Base-by-base conservation (phyloP, 164 flowering plant genomes). In the Saururus chinensis region DNA sequence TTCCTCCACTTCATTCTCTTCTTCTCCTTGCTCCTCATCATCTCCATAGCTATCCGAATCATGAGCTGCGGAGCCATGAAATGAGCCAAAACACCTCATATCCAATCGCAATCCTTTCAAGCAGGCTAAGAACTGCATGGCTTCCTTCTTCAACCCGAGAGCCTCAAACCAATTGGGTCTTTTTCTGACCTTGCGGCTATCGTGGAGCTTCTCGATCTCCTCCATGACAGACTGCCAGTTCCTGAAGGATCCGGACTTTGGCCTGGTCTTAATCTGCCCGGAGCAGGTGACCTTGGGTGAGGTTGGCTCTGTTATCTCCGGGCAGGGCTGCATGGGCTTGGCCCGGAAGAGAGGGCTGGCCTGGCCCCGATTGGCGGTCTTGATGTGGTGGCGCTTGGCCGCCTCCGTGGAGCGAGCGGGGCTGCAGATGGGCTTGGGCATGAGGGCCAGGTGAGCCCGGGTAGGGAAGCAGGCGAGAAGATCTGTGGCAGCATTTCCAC, bases 251-350 rank as follows among this genome's bases (percentile, higher is more conserved):
- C 70, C 55, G 0, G 75, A 10, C 66, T 79, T 87, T 20, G 72
- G 75, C 72, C 81, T 68, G 40, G 81, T 84, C 66, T 89, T 89
- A 69, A 89, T 84, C 83, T 89, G 98, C 16, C 98, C 98, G 0
- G 87, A 86, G 57, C 96, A 92, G 13, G 96, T 89, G n/a, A 92
- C 98, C 70, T 92, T 89, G 0, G 98, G 98, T 0, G 92, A 87
- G 0, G 89, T 84, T n/a, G 96, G 98, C 67, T 89, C 95, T 1
- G 77, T 22, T 2, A 79, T 75, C 1, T 87, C 59, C 16, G 57
- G 74, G 54, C 60, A 75, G 52, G 60, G 69, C 3, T 71, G 66
- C 74, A 80, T 91, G 42, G 65, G 67, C 59, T 82, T 87, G 12
- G 82, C 72, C 86, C 85, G 79, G 40, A 81, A 56, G 8, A 81